Conservation (phyloP, 1,139 yeast species). For the Citeromyces hawaiiensis region DNA sequence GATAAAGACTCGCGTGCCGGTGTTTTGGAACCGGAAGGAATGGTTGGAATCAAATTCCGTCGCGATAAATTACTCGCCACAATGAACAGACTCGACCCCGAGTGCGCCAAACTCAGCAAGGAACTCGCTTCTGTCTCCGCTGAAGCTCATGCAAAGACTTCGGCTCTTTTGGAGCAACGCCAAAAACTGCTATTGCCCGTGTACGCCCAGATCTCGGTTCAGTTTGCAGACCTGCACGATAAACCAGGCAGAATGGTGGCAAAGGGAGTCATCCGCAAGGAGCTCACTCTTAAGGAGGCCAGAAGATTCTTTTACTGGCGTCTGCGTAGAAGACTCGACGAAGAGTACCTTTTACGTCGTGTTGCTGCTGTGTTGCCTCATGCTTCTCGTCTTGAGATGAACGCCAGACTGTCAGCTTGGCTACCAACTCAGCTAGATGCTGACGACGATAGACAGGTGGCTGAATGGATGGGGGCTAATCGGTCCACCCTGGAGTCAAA, state of each 20-base stretch:
- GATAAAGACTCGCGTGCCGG: constrained; percentile 96
- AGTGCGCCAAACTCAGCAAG: constrained; percentile 53
- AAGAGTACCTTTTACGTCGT: constrained; percentile 73
- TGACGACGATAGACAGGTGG: constrained; percentile 67
- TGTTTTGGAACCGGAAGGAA: constrained; percentile 97
- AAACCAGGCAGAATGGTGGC: constrained; percentile 96
- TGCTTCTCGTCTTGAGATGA: constrained; percentile 65
- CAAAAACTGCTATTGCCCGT: constrained; percentile 75
- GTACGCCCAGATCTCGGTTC: constrained; percentile 85
- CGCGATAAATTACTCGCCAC: constrained; percentile 81
- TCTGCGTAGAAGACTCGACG: constrained; percentile 88
- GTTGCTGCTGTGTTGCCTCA: constrained; percentile 51
- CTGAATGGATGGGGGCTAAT: constrained; percentile 77
- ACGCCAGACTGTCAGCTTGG: constrained; percentile 83
- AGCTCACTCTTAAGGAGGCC: constrained; percentile 73
- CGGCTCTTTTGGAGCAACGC: constrained; percentile 60
- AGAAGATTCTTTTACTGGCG: constrained; percentile 99
- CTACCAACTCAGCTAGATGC: constrained; percentile 60
- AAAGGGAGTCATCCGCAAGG: constrained; percentile 80
- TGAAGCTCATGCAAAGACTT: constrained; percentile 54
- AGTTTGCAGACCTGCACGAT: constrained; percentile 96
- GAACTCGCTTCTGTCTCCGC: constrained; percentile 40
- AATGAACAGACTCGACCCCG: constrained; percentile 78
- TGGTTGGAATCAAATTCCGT: constrained; percentile 96
- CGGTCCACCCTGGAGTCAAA: constrained; percentile 48